A percentile compares a stretch with the other conserved stretches of the same genome.
Evolutionary conservation across 352 stramenopile genomes (phyloP).

Genomic region (Globisporangium parvum): DNA sequence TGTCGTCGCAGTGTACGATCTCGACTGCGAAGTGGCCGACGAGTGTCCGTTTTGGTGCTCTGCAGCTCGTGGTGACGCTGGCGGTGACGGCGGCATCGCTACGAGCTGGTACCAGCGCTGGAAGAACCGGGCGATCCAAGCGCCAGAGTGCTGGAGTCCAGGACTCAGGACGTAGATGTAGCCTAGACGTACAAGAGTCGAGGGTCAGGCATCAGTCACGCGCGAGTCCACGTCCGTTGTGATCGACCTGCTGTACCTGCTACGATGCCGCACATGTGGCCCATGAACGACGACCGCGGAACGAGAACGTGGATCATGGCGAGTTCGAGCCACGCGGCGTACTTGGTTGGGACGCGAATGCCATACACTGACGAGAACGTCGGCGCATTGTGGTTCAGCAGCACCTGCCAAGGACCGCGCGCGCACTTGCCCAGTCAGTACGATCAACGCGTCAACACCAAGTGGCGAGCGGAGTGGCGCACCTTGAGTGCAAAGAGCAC

Average conservation of each 20-base stretch:
- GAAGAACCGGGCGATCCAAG: not conserved
- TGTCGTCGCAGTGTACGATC: not conserved
- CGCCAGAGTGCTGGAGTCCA: constrained; percentile 1
- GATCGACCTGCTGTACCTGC: constrained; percentile 33
- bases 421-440: not conserved
- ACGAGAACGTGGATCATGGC: constrained; percentile 80
- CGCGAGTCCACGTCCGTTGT: too few relatives aligned
- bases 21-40: not conserved
- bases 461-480: not conserved
- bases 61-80: not conserved
- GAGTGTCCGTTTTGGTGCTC: not conserved
- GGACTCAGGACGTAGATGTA: constrained; percentile 16
- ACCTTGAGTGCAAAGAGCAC: constrained; percentile 82
- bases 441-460: too few relatives aligned
- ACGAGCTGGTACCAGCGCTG: constrained; percentile 3
- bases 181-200: not conserved
- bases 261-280: constrained; percentile 82
- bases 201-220: not conserved
- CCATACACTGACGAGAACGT: constrained; percentile 54
- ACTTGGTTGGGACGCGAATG: constrained; percentile 80
- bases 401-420: constrained; percentile 38
- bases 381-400: constrained; percentile 76
- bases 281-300: constrained; percentile 76
- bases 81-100: not conserved
- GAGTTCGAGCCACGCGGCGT: constrained; percentile 86